These are phyloP conservation scores for Nothophytophthora sp. DNA, from an alignment of 352 stramenopile genomes.

Conservation along the genomic window DNA sequence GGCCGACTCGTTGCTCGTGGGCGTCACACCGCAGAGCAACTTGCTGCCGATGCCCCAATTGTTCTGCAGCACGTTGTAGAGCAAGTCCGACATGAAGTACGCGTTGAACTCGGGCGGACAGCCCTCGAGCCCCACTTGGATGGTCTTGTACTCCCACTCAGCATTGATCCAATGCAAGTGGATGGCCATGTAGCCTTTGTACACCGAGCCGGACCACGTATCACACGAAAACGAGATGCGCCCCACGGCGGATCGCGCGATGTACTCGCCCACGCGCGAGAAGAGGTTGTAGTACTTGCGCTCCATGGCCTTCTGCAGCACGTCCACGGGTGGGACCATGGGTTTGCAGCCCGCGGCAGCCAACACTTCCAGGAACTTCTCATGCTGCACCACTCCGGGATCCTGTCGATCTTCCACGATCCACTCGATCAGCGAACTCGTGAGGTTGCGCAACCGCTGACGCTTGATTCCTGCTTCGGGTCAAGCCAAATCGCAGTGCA, in stretches of 20 bases:
- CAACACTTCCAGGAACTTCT: conserved; percentile 75
- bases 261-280: conserved; percentile 70
- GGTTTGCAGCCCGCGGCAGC: conserved; percentile 47
- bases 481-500: background rate
- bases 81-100: conserved; percentile 79
- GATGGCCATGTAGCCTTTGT: conserved; percentile 77
- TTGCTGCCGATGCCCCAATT: conserved; percentile 78
- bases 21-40: conserved; percentile 70
- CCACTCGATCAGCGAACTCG: conserved; percentile 66
- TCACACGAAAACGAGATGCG: conserved; percentile 81
- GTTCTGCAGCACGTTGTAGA: conserved; percentile 81
- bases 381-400: conserved; percentile 56
- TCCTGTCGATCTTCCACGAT: conserved; percentile 76
- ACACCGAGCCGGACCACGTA: conserved; percentile 69
- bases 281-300: conserved; percentile 77
- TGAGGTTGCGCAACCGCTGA: conserved; percentile 66
- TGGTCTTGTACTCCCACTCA: conserved; percentile 85
- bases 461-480: conserved; percentile 52
- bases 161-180: conserved; percentile 85
- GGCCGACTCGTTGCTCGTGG: conserved; percentile 54
- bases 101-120: conserved; percentile 68
- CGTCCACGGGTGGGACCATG: conserved; percentile 49
- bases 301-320: conserved; percentile 68
- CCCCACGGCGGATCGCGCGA: conserved; percentile 67
- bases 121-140: conserved; percentile 74